Conservation (phyloP, 1,139 yeast genomes). For the Sugiyamaella pinicola region DNA sequence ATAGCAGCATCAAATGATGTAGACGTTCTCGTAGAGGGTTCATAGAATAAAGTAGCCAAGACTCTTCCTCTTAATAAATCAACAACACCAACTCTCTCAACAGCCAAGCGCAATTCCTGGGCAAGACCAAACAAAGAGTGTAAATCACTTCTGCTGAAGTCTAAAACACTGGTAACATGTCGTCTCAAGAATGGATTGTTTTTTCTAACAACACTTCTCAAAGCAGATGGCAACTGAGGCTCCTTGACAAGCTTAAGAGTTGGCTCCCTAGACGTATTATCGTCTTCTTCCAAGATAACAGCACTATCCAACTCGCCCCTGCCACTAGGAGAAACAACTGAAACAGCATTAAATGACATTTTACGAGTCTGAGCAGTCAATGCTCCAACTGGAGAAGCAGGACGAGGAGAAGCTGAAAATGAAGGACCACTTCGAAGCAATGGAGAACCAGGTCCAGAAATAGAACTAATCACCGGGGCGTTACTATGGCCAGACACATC, state of each 20-base stretch:
- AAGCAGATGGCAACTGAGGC: slow-evolving; percentile 58
- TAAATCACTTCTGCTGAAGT: slow-evolving; percentile 82
- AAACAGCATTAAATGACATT: slow-evolving; percentile 27
- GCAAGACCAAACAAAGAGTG: slow-evolving; percentile 95
- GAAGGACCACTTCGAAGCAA: slow-evolving; percentile 17
- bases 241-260: slow-evolving; percentile 66
- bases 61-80: slow-evolving; percentile 89
- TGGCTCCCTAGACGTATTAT: slow-evolving; percentile 49
- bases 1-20: slow-evolving; percentile 98
- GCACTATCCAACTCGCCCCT: slow-evolving; percentile 39
- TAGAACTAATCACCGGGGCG: slow-evolving; percentile 47
- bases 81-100: slow-evolving; percentile 93
- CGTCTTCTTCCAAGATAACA: slow-evolving; percentile 45
- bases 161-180: slow-evolving; percentile 84
- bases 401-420: slow-evolving; percentile 21
- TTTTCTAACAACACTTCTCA: slow-evolving; percentile 60
- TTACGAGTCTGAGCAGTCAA: slow-evolving; percentile 21
- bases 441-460: slow-evolving; percentile 39
- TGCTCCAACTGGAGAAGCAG: slow-evolving; percentile 14
- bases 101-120: slow-evolving; percentile 96
- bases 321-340: slow-evolving; percentile 25
- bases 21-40: slow-evolving; percentile 96
- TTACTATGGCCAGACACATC: slow-evolving; percentile 39
- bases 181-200: slow-evolving; percentile 88
- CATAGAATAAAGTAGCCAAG: slow-evolving; percentile 93